Conservation (phyloP, 257 asterid species). For the Prunella vulgaris region DNA sequence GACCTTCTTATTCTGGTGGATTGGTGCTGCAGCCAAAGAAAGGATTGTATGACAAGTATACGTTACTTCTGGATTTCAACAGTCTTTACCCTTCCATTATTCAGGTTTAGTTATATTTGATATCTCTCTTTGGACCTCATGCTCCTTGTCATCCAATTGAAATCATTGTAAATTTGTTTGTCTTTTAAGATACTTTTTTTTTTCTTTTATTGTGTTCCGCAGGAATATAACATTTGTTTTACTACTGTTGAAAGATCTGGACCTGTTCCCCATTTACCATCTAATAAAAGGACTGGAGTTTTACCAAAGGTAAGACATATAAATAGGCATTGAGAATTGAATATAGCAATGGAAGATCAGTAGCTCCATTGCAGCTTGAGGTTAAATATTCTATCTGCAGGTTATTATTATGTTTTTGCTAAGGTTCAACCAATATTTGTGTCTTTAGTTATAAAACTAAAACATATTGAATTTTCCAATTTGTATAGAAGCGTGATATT, state of each 20-base stretch:
- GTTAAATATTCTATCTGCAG: not conserved
- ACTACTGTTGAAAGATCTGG: slow-evolving; percentile 82
- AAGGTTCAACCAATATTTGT: not conserved
- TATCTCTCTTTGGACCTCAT: slow-evolving; percentile 10
- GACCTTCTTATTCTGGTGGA: slow-evolving; percentile 92
- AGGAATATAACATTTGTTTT: slow-evolving; percentile 98
- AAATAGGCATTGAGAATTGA: slow-evolving; percentile 7
- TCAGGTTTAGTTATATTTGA: slow-evolving; percentile 54
- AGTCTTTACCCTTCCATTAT: slow-evolving; percentile 98
- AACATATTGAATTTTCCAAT: not conserved
- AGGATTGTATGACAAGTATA: slow-evolving; percentile 90
- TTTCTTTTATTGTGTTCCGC: slow-evolving; percentile 16
- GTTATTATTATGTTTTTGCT: not conserved
- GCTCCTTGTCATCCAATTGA: slow-evolving; percentile 1
- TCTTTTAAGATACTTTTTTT: not conserved
- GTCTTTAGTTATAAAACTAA: not conserved
- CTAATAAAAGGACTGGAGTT: slow-evolving; percentile 65
- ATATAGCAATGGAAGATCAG: not conserved
- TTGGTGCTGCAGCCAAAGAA: slow-evolving; percentile 94
- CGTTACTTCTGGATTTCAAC: slow-evolving; percentile 91
- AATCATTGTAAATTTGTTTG: slow-evolving; percentile 6
- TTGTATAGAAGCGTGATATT: slow-evolving; percentile 2
- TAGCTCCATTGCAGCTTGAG: not conserved
- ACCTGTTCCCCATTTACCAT: slow-evolving; percentile 61
- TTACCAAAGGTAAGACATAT: slow-evolving; percentile 77